Base-by-base conservation (phyloP, 352 stramenopile species). In the Phytophthora foliorum region DNA sequence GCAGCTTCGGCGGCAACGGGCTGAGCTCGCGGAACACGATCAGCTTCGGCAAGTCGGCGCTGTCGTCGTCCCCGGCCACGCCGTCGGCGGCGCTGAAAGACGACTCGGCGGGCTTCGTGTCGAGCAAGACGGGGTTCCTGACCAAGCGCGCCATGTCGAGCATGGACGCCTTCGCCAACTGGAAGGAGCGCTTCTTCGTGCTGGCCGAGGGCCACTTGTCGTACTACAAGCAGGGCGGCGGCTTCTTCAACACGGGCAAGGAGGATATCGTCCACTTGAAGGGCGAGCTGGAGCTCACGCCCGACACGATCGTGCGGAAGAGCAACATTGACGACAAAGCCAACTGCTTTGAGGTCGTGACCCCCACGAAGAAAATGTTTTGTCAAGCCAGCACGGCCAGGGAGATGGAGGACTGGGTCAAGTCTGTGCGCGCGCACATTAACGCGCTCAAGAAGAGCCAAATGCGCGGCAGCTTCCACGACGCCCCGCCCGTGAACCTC, bases 391-490 rank as follows among this genome's bases (percentile, higher is more conserved):
- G 74, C 46, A 94, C 88, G 16, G 87, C 87, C 9, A 78, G 87
- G 24, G 88, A 96, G 57, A 92, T 90, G 80, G 88, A 96, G 61
- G 88, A 96, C 60, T 96, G 88, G 88, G 85, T 96, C 74, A 93
- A 94, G 75, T 90, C 83, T 13, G 90, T 96, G 25, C 75, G 86
- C 17, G 77, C 85, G 14, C 88, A 96, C 44, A 86, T 96, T n/a
- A 84, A 82, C 45, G 83, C 83, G 21, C 64, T 96, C 36, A 91
- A 92, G 69, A 82, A 86, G 25, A 74, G 44, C 38, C 67, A 78
- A 32, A 74, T 75, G 53, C 71, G 88, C 25, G 77, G 79, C 16
- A 94, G 86, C 58, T 91, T 94, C 72, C 81, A 95, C 44, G 86
- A 92, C 1, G 61, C 73, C 3, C 65, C 82, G 5, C 57, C 70